phyloP scores from a whole-genome alignment of 192 early-diverging fungal species.

The Phycomyces nitens region DNA sequence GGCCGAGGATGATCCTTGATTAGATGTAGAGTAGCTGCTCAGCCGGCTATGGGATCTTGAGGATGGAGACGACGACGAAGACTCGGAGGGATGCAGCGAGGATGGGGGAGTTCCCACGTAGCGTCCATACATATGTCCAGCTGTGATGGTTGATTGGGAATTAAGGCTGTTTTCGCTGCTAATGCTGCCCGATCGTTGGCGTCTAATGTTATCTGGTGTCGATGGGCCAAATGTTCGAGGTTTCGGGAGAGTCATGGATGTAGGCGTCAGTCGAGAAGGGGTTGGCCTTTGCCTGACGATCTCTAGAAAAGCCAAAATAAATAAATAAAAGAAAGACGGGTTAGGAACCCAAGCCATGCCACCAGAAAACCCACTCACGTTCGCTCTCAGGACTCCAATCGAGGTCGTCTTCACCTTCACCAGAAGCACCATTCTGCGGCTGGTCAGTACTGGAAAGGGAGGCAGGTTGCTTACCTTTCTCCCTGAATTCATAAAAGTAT shows the following conservation, averaged over 20 bases:
- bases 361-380: too few species aligned
- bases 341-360: too few species aligned
- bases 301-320: too few species aligned
- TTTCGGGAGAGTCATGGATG: not conserved
- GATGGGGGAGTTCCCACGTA: not conserved
- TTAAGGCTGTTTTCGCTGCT: constrained; percentile 18
- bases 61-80: constrained; percentile 6
- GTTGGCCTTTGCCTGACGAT: too few species aligned
- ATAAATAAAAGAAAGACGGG: too few species aligned
- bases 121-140: constrained; percentile 8
- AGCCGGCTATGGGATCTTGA: not conserved
- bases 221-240: not conserved
- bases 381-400: not conserved
- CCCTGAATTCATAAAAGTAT: not conserved
- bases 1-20: not conserved
- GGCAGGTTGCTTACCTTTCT: not conserved
- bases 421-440: not conserved
- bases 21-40: constrained; percentile 8
- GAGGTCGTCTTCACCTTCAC: not conserved
- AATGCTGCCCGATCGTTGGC: constrained; percentile 14
- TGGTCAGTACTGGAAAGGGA: not conserved
- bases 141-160: constrained; percentile 12
- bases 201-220: not conserved
- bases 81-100: constrained; percentile 6
- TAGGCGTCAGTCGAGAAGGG: too few species aligned